Evolutionary conservation across 2,329 filamentous ascomycete genomes (phyloP).

Genomic region (Colletotrichum higginsianum): DNA sequence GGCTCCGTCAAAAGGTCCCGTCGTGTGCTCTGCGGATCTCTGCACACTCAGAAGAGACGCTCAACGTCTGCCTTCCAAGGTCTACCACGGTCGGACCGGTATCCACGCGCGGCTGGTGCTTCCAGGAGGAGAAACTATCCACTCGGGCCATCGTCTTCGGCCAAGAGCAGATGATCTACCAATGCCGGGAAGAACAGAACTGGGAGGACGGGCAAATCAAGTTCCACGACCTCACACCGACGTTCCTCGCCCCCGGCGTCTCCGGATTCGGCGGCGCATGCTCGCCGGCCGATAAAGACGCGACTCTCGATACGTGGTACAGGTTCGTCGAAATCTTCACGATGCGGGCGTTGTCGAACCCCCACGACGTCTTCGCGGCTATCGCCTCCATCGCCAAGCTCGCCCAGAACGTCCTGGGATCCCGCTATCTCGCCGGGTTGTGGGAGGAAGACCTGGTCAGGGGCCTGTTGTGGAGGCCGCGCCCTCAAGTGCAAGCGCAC

Average conservation of each 20-base stretch:
- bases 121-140: conserved; percentile 25
- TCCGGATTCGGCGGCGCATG: not conserved
- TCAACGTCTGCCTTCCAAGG: conserved; percentile 1
- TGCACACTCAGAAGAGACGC: not conserved
- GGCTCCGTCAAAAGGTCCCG: not conserved
- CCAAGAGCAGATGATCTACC: conserved; percentile 13
- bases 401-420: conserved; percentile 5
- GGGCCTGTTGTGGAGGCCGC: conserved; percentile 29
- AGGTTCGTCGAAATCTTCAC: not conserved
- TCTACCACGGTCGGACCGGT: not conserved
- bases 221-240: not conserved
- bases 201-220: conserved; percentile 13
- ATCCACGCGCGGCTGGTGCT: conserved; percentile 32
- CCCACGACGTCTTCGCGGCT: conserved; percentile 28
- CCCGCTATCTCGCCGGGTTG: conserved; percentile 19
- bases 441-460: conserved; percentile 28
- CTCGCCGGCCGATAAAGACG: not conserved
- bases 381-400: conserved; percentile 33
- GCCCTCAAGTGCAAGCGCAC: conserved; percentile 17
- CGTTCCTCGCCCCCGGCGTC: conserved; percentile 6
- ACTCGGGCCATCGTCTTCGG: conserved; percentile 11
- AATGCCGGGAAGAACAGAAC: conserved; percentile 3
- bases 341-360: conserved; percentile 22
- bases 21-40: conserved; percentile 3
- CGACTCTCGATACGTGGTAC: conserved; percentile 24